These are phyloP conservation scores for Cladosporium sphaerospermum DNA, from an alignment of 2,329 filamentous ascomycete species.

Conservation along the genomic window DNA sequence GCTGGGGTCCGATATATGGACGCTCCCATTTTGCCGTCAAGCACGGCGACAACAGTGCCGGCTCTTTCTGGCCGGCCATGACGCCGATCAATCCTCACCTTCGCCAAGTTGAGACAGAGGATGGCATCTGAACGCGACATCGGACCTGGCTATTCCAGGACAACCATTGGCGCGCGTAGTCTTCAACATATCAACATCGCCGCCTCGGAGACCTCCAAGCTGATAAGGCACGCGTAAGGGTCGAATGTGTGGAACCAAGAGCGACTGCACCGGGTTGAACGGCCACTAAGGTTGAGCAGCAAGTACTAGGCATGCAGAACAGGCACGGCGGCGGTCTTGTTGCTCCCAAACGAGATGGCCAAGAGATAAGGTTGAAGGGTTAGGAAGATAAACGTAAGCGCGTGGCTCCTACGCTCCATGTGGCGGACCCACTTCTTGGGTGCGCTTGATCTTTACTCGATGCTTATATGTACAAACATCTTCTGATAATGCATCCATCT, in stretches of 20 bases:
- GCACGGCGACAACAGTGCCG: neutral
- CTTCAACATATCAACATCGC: neutral
- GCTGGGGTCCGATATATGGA: neutral
- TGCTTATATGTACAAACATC: conserved; percentile 1
- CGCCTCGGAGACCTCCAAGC: neutral
- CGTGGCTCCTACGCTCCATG: neutral
- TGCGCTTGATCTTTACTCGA: conserved; percentile 1
- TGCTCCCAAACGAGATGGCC: neutral
- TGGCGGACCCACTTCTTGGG: neutral
- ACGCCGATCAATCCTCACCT: neutral
- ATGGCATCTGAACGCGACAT: neutral
- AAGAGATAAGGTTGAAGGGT: conserved; percentile 4
- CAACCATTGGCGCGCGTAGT: neutral
- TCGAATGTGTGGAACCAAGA: neutral
- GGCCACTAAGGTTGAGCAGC: neutral
- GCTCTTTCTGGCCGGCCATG: neutral
- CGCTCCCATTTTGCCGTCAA: neutral
- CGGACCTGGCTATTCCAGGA: neutral
- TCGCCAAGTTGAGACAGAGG: neutral
- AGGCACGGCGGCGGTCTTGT: neutral
- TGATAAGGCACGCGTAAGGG: conserved; percentile 3
- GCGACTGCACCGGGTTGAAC: neutral
- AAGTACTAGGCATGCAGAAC: neutral
- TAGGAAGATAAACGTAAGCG: conserved; percentile 8
- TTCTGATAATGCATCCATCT: neutral